phyloP scores from a whole-genome alignment of 164 flowering plant genomes.

The Echeveria elegans region DNA sequence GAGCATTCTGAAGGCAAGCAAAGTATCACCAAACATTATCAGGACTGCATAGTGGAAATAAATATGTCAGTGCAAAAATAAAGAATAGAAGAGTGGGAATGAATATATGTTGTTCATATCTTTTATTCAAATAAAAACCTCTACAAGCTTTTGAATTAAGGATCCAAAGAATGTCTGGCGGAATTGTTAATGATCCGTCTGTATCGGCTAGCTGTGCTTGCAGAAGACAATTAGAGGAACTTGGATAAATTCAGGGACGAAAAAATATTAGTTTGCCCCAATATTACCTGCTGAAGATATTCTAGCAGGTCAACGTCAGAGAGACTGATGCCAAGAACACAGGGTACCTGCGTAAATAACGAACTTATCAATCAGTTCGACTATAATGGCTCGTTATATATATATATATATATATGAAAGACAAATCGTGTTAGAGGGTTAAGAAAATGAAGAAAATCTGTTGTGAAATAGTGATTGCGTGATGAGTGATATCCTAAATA shows the following conservation, averaged over 20 bases:
- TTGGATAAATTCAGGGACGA: background rate
- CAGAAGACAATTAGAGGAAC: slow-evolving; percentile 12
- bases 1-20: slow-evolving; percentile 95
- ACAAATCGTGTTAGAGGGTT: too few species aligned
- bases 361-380: too few species aligned
- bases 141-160: slow-evolving; percentile 93
- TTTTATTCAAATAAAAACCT: slow-evolving; percentile 28
- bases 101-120: background rate
- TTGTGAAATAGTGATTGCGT: too few species aligned
- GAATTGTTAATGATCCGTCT: slow-evolving; percentile 84
- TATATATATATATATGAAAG: too few species aligned
- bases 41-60: slow-evolving; percentile 44
- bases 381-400: background rate
- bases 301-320: slow-evolving; percentile 76
- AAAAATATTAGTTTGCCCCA: background rate
- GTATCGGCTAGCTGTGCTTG: slow-evolving; percentile 76
- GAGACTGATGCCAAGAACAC: slow-evolving; percentile 81
- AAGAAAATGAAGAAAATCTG: too few species aligned
- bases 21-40: slow-evolving; percentile 92
- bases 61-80: background rate
- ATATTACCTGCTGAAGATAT: slow-evolving; percentile 79
- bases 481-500: too few species aligned
- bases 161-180: slow-evolving; percentile 73
- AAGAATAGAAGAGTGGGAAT: background rate
- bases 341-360: slow-evolving; percentile 87